A percentile compares a stretch with the other conserved stretches of the same genome.
These are phyloP conservation scores for Backusella luteola DNA, from an alignment of 192 early-diverging fungal species.

Conservation along the genomic window DNA sequence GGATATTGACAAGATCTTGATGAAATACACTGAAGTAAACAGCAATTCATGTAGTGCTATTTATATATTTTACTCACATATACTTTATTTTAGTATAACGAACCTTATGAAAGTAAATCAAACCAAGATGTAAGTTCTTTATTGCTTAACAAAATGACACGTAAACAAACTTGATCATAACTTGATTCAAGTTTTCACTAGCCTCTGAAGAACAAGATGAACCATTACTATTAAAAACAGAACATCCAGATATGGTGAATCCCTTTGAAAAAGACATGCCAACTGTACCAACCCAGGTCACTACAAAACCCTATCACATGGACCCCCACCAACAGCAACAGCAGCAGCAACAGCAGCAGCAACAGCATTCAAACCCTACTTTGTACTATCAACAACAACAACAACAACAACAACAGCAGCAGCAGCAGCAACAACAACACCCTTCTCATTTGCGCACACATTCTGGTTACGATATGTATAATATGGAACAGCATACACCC, in stretches of 20 bases:
- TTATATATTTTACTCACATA: background rate
- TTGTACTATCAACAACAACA: constrained; percentile 28
- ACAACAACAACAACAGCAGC: constrained; percentile 1
- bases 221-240: background rate
- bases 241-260: background rate
- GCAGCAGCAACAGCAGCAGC: constrained; percentile 21
- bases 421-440: constrained; percentile 17
- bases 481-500: constrained; percentile 9
- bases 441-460: background rate
- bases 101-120: constrained; percentile 41
- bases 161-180: too few relatives aligned
- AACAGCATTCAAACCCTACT: too few relatives aligned
- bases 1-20: constrained; percentile 93
- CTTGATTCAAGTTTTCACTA: constrained; percentile 22
- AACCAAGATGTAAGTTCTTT: constrained; percentile 39
- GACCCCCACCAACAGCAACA: constrained; percentile 6
- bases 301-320: background rate
- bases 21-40: constrained; percentile 85
- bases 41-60: background rate
- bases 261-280: background rate
- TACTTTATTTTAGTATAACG: constrained; percentile 30
- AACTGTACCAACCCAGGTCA: constrained; percentile 15
- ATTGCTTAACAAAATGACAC: background rate
- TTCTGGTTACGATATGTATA: constrained; percentile 2
- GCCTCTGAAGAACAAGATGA: constrained; percentile 12